Evolutionary conservation across 345 rosid species (phyloP), one percentile per base, ranked within the genome.

Genomic region (Eutrema heterophyllum): DNA sequence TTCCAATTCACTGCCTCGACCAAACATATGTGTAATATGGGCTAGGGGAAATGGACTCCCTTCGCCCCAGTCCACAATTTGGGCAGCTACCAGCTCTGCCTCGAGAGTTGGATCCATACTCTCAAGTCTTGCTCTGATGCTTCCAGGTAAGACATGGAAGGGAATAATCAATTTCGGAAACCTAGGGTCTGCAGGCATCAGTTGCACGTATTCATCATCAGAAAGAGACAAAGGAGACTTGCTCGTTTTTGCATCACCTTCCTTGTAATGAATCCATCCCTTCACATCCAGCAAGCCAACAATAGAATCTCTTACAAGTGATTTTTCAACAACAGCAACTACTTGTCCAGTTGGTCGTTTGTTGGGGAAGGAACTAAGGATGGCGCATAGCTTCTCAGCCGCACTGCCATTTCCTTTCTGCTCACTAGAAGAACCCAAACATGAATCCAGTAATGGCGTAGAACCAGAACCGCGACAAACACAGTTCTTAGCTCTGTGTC

Each of bases 321-420:
- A 87, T 64, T 75, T 83, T 57, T 87, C 89, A 70, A 82, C 68
- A 65, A 94, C 80, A 59, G 95, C 89, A 13, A 91, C 86, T 62
- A 94, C 96, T 71, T 77, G 87, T 40, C 90, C 97, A 5, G 97
- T 91, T 18, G 98, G 98, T 62, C 97, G 77, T 81, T 88, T 94
- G 51, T 81, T 68, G 41, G 95, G 91, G 66, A 74, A 76, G 50
- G 81, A 81, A 74, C 74, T 79, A 54, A 92, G 59, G 85, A 82
- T 67, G 56, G 68, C 72, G 75, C 88, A 85, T 67, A 91, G 72
- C 83, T 78, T 83, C 66, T 57, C 86, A 71, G 83, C 58, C 35
- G 83, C 82, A 81, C 80, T 82, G 61, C 65, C 26, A 77, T 26
- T 68, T 62, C 78, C 86, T 63, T 75, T 81, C 71, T 77, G 70